Conservation (phyloP, 2,329 filamentous ascomycete species). For the Trichoderma afroharzianum region DNA sequence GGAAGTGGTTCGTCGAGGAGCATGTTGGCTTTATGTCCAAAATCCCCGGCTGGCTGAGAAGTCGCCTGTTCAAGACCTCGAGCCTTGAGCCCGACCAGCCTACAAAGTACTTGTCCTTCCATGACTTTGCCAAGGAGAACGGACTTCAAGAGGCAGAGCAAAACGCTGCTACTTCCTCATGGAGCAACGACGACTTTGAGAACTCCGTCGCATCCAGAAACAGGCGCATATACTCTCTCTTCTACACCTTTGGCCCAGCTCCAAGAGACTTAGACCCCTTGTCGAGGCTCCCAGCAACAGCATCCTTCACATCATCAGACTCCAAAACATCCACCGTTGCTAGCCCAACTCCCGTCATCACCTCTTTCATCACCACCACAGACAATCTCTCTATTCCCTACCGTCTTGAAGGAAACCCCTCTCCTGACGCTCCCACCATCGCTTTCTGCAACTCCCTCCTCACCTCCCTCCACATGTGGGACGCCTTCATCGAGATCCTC, state of each 20-base stretch:
- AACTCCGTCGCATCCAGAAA: slow-evolving; percentile 56
- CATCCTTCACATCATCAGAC: slow-evolving; percentile 54
- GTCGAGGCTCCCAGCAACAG: slow-evolving; percentile 43
- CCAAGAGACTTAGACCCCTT: slow-evolving; percentile 64
- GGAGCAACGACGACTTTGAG: slow-evolving; percentile 56
- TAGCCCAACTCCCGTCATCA: slow-evolving; percentile 50
- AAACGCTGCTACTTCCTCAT: slow-evolving; percentile 54
- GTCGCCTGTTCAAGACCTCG: slow-evolving; percentile 66
- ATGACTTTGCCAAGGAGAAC: slow-evolving; percentile 68
- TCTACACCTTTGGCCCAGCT: slow-evolving; percentile 75
- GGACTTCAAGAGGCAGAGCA: slow-evolving; percentile 62
- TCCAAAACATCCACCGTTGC: slow-evolving; percentile 53
- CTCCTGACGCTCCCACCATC: slow-evolving; percentile 65
- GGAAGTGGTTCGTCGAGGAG: slow-evolving; percentile 71
- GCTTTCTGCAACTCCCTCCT: slow-evolving; percentile 79
- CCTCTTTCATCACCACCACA: slow-evolving; percentile 63
- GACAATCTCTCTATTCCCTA: slow-evolving; percentile 71
- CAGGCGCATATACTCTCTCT: slow-evolving; percentile 64
- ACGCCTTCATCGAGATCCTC: slow-evolving; percentile 64
- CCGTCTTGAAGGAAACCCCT: slow-evolving; percentile 67
- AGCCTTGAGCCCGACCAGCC: slow-evolving; percentile 54
- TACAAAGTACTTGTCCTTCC: slow-evolving; percentile 58
- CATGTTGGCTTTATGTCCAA: slow-evolving; percentile 68
- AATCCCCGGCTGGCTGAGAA: slow-evolving; percentile 75
- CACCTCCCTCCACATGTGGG: slow-evolving; percentile 77